These are phyloP conservation scores for Silene noctiflora DNA, from an alignment of 179 eudicot species.

Conservation along the genomic window DNA sequence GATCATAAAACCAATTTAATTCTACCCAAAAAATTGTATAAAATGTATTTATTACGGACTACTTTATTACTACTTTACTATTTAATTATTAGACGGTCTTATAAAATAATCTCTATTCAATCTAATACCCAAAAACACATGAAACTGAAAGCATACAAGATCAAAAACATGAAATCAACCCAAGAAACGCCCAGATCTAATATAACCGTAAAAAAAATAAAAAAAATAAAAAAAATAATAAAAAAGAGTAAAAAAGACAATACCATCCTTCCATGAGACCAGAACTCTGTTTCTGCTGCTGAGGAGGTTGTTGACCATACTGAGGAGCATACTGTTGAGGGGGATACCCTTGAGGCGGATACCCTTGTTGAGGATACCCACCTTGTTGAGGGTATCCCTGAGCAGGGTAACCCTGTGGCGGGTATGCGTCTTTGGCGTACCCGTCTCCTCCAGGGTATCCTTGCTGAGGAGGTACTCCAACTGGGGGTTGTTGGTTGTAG, in stretches of 20 bases:
- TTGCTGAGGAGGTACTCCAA: conserved; percentile 67
- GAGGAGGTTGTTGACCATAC: conserved; percentile 62
- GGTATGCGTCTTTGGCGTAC: conserved; percentile 66
- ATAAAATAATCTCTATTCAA: no score
- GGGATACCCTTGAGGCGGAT: conserved; percentile 41
- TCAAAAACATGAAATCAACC: neutral
- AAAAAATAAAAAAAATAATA: neutral
- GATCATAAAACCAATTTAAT: no score
- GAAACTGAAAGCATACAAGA: neutral
- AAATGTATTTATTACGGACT: no score
- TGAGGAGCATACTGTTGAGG: conserved; percentile 42
- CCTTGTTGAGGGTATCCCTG: conserved; percentile 46
- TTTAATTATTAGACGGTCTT: no score
- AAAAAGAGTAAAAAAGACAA: neutral
- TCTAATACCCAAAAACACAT: no score
- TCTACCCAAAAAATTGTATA: no score
- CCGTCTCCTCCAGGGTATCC: conserved; percentile 34
- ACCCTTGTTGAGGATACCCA: conserved; percentile 54
- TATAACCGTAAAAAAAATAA: neutral
- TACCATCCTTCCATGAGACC: conserved; percentile 77
- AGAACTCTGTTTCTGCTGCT: conserved; percentile 27
- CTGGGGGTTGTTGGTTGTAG: conserved; percentile 85
- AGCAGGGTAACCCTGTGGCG: conserved; percentile 63
- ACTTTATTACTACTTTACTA: no score
- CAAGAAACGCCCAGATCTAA: conserved; percentile 23